Conservation (phyloP, 129 eudicot species). For the Helianthus tuberosus region DNA sequence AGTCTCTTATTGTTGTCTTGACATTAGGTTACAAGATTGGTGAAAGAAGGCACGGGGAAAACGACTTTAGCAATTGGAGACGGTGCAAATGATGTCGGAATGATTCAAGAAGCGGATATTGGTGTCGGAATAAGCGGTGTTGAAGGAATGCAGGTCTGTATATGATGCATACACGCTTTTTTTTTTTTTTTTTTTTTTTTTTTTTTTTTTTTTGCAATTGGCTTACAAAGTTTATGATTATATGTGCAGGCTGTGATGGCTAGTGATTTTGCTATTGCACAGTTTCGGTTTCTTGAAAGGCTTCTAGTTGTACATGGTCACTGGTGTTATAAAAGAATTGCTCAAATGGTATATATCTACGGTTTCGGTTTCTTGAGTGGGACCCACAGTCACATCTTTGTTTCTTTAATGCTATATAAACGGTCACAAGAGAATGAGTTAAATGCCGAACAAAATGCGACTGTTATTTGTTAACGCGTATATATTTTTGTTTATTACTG, state of each 20-base stretch:
- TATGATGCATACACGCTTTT: too few relatives aligned
- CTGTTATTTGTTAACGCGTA: too few relatives aligned
- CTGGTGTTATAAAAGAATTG: slow-evolving; percentile 98
- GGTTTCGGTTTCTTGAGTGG: background rate
- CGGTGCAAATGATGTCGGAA: slow-evolving; percentile 99
- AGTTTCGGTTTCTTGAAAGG: slow-evolving; percentile 92
- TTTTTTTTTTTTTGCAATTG: too few relatives aligned
- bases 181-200: too few relatives aligned
- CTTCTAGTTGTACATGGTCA: slow-evolving; percentile 97
- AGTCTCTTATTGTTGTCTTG: too few relatives aligned
- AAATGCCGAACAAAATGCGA: too few relatives aligned
- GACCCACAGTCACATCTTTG: too few relatives aligned
- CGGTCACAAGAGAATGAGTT: too few relatives aligned
- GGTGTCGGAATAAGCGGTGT: slow-evolving; percentile 98
- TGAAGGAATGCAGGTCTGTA: slow-evolving; percentile 97
- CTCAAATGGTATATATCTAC: slow-evolving; percentile 74
- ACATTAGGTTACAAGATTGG: slow-evolving; percentile 87
- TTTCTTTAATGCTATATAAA: too few relatives aligned
- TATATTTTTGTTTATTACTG: background rate
- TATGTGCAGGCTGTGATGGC: slow-evolving; percentile 97
- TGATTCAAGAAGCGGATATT: slow-evolving; percentile 99
- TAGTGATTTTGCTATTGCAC: slow-evolving; percentile 96
- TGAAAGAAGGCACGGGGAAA: slow-evolving; percentile 94
- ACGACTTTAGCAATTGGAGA: slow-evolving; percentile 99
- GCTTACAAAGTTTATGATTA: background rate